These are phyloP conservation scores for Talaromyces piceae DNA, from an alignment of 2,329 filamentous ascomycete genomes.

Conservation along the genomic window DNA sequence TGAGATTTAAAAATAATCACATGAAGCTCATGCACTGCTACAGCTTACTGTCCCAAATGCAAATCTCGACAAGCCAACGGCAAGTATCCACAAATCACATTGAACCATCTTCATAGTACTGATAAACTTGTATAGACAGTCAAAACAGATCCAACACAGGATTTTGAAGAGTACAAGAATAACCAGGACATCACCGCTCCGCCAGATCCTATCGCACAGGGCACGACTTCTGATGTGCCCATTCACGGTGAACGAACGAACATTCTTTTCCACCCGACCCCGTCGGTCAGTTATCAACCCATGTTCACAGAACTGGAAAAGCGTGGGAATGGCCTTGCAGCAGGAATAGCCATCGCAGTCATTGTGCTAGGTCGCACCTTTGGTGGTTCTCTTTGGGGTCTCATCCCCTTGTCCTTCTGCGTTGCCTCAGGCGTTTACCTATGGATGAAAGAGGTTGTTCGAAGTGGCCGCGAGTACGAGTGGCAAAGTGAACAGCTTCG, in stretches of 20 bases:
- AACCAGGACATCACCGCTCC: slow-evolving; percentile 87
- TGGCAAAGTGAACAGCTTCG: slow-evolving; percentile 83
- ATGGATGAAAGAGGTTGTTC: slow-evolving; percentile 82
- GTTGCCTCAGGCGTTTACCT: slow-evolving; percentile 73
- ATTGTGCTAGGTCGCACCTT: slow-evolving; percentile 71
- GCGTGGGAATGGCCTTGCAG: slow-evolving; percentile 62
- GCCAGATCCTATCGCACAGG: slow-evolving; percentile 73
- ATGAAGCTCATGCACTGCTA: neutral
- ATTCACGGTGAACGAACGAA: slow-evolving; percentile 97
- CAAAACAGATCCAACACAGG: slow-evolving; percentile 63
- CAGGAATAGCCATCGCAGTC: slow-evolving; percentile 64
- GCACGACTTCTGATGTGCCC: slow-evolving; percentile 84
- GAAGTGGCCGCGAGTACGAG: slow-evolving; percentile 73
- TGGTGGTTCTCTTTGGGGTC: slow-evolving; percentile 66
- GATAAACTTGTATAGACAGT: slow-evolving; percentile 46
- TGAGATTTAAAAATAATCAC: neutral
- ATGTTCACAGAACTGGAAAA: slow-evolving; percentile 73
- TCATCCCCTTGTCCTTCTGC: slow-evolving; percentile 66
- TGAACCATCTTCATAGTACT: neutral
- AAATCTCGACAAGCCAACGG: slow-evolving; percentile 68
- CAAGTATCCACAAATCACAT: slow-evolving; percentile 22
- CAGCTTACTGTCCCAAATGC: slow-evolving; percentile 82
- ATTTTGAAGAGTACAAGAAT: slow-evolving; percentile 69
- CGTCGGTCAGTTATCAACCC: slow-evolving; percentile 79
- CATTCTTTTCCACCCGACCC: slow-evolving; percentile 89